Percentiles rank a stretch among this genome's conserved stretches.
phyloP scores from a whole-genome alignment of 1,139 yeast genomes.

The Spathaspora jeffriesii region DNA sequence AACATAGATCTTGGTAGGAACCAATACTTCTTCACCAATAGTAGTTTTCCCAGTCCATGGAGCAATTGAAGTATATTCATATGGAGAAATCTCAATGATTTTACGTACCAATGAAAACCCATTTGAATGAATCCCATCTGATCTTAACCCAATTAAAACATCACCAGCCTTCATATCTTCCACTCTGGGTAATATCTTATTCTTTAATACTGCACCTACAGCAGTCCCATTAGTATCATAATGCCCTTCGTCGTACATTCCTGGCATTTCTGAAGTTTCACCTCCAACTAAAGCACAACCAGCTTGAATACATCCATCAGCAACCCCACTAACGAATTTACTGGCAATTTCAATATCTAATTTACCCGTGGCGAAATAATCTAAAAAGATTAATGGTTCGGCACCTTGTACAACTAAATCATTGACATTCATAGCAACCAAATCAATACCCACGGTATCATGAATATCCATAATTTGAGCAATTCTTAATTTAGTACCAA shows the following conservation, averaged over 20 bases:
- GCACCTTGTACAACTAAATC: conserved; percentile 99
- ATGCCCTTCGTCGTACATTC: conserved; percentile 93
- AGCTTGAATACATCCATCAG: conserved; percentile 92
- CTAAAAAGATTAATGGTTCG: conserved; percentile 93
- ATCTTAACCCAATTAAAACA: conserved; percentile 80
- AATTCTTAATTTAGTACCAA: conserved; percentile 94
- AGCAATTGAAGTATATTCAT: conserved; percentile 69
- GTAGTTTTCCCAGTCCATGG: conserved; percentile 85
- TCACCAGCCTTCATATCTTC: conserved; percentile 75
- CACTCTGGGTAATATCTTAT: conserved; percentile 70
- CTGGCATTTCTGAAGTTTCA: conserved; percentile 99
- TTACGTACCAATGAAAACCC: conserved; percentile 97
- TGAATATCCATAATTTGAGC: conserved; percentile 91
- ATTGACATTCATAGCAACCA: conserved; percentile 98
- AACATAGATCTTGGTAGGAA: conserved; percentile 94
- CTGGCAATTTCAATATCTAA: conserved; percentile 84
- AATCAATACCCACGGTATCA: conserved; percentile 96
- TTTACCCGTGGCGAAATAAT: conserved; percentile 95
- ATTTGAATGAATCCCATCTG: conserved; percentile 95
- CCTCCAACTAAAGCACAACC: conserved; percentile 99
- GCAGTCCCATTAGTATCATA: conserved; percentile 99
- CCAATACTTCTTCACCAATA: conserved; percentile 82
- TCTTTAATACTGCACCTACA: conserved; percentile 94
- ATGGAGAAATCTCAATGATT: conserved; percentile 74
- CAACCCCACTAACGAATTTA: conserved; percentile 92